These are phyloP conservation scores for Grosmannia penicillata DNA, from an alignment of 2,329 filamentous ascomycete genomes.

Conservation along the genomic window DNA sequence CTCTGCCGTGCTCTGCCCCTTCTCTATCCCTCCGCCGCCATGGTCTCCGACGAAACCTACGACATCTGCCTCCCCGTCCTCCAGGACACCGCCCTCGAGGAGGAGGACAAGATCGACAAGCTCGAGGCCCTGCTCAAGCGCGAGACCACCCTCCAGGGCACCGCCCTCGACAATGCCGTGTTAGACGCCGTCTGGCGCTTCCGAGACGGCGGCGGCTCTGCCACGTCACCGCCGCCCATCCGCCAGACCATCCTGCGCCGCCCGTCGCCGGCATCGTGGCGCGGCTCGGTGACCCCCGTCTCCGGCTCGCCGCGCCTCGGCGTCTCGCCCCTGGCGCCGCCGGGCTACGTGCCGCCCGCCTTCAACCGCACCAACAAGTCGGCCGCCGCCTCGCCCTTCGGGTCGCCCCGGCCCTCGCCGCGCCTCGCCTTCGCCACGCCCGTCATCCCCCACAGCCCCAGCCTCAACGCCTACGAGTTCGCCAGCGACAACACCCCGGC, in stretches of 20 bases:
- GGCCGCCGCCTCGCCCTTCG: constrained; percentile 74
- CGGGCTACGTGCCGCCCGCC: constrained; percentile 65
- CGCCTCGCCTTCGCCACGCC: constrained; percentile 81
- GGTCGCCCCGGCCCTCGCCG: constrained; percentile 83
- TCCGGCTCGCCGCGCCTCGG: constrained; percentile 70
- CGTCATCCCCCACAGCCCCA: constrained; percentile 84
- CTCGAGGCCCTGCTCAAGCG: constrained; percentile 74
- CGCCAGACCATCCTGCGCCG: constrained; percentile 82
- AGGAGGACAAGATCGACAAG: constrained; percentile 90
- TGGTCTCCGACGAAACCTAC: constrained; percentile 89
- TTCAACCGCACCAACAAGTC: constrained; percentile 60
- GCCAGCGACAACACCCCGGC: constrained; percentile 65
- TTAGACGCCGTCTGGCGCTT: constrained; percentile 83
- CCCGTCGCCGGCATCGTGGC: constrained; percentile 88
- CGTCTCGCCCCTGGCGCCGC: constrained; percentile 70
- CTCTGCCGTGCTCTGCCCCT: background rate
- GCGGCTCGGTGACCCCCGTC: constrained; percentile 64
- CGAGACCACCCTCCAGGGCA: constrained; percentile 60
- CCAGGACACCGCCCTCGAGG: constrained; percentile 66
- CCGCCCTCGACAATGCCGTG: constrained; percentile 74
- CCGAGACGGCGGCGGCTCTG: constrained; percentile 48
- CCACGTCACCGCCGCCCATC: constrained; percentile 67
- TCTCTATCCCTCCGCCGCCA: constrained; percentile 25
- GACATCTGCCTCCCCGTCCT: constrained; percentile 82
- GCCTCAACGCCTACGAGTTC: constrained; percentile 89